Evolutionary conservation across 176 grass and related monocot species (phyloP).

Genomic region (Bolboschoenus planiculmis): DNA sequence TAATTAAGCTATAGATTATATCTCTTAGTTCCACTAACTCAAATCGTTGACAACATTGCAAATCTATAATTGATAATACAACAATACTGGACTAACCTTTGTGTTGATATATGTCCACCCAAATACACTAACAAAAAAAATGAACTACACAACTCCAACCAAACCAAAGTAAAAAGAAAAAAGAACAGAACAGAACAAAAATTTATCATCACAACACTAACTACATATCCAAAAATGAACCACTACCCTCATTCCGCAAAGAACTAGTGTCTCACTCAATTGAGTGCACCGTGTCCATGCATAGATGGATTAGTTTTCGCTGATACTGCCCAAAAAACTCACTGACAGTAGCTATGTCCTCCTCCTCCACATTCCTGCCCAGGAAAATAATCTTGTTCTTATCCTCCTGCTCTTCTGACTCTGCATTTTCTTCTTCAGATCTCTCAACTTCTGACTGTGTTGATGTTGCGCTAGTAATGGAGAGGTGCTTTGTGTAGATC

Average conservation of each 20-base stretch:
- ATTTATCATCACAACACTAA: not conserved
- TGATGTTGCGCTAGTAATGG: not conserved
- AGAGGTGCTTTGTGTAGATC: conserved; percentile 46
- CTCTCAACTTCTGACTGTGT: not conserved
- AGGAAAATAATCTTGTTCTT: conserved; percentile 56
- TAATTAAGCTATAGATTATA: not conserved
- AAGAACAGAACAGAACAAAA: not conserved
- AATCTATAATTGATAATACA: conserved; percentile 1
- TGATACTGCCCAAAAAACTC: conserved; percentile 96
- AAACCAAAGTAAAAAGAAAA: not conserved
- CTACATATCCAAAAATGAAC: not conserved
- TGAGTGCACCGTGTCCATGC: conserved; percentile 61
- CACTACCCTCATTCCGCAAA: not conserved
- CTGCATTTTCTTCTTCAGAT: conserved; percentile 14
- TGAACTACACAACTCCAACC: not conserved
- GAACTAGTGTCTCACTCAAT: conserved; percentile 32
- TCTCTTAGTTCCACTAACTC: not conserved
- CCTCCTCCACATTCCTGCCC: conserved; percentile 57
- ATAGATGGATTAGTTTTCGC: conserved; percentile 78
- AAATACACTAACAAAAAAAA: not conserved
- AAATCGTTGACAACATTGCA: not conserved
- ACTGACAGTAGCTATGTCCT: conserved; percentile 58
- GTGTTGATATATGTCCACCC: not conserved
- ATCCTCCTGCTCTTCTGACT: conserved; percentile 6
- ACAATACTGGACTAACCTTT: not conserved